Base-by-base conservation (phyloP, 306 rosid genomes). In the Prunus mongolica region DNA sequence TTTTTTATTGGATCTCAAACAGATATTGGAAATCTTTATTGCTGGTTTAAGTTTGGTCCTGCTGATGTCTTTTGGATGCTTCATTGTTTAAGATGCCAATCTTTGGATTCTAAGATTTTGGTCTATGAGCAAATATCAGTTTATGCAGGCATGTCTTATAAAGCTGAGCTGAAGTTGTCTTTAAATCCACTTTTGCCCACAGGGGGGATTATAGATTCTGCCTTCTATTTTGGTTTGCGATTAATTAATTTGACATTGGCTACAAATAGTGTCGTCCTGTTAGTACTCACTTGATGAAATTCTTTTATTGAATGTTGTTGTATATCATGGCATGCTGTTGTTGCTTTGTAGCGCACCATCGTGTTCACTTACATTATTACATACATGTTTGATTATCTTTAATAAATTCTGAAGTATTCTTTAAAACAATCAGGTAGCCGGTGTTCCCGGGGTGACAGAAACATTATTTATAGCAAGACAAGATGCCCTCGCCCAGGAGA, bases 361-460 rank as follows among this genome's bases (percentile, higher is more conserved):
- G 7, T 60, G 25, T 60, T 60, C 38, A 25, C 50, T 51, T 16
- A 13, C 25, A 51, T 22, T 60, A 57, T 51, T 16, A 13, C 25
- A 51, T 22, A 65, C 3, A 47, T 67, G 65, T 28, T 49, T 63
- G 20, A 61, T 66, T 63, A 58, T 16, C 62, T 38, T 25, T 45
- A 55, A 54, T 63, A 54, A 54, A 11, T 64, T 68, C 16, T 55
- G 30, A 14, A 61, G 13, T 32, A 10, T 28, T 28, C 67, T 32
- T 50, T 55, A 14, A 75, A 41, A 27, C 28, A 58, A 76, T 69
- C 76, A 92, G 99, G 88, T 92, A 50, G 99, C 99, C 54, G 96
- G 97, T 38, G 99, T 96, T 80, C 99, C 98, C 32, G 98, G 99
- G 71, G 98, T 92, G 71, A 96, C 97, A 3, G 99, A 96, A 82